Evolutionary conservation across 805 yeast genomes (phyloP), one percentile per base, ranked within the genome.

Genomic region (Wickerhamiella siamensis): DNA sequence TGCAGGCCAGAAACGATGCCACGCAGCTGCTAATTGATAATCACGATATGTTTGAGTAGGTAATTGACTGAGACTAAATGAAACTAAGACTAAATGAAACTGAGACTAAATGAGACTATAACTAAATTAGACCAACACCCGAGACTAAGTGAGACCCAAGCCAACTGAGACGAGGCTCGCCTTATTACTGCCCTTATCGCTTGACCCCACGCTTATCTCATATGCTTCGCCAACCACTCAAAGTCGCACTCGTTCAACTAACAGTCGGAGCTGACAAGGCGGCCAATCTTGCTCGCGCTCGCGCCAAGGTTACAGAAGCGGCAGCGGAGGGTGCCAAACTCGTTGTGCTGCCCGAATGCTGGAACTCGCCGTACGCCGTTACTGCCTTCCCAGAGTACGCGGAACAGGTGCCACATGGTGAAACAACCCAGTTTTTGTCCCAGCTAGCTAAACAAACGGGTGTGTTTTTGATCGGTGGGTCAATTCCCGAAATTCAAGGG

Each of bases 351-450:
- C 98, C 98, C 6, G 97, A 91, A 63, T 86, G 95, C 64, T 88
- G 87, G 72, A 91, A 88, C 59, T 83, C 95, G 1, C 97, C 97
- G 2, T 91, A 91, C 57, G 75, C 94, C 0, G 94, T 84, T 22
- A 73, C 74, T 44, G 79, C 87, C 47, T 91, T 91, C 61, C 74
- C 81, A 4, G 77, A 83, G 45, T 88, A 91, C 57, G 87, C 95
- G 3, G 98, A 91, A 59, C 51, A 60, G n/a, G 81, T 91, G 34
- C 93, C 94, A 4, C 58, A 64, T 1, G 94, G 94, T 4, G 61
- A 57, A 31, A 71, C 79, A 1, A 76, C 88, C 3, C 50, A 59
- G 40, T 71, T 81, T 39, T 62, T 88, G 39, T 66, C 84, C 1
- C 55, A 59, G 0, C 58, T 84, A 49, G 95, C 97, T n/a, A 67